These are phyloP conservation scores for Eimeria necatrix DNA, from an alignment of 169 alveolate species.

Conservation along the genomic window DNA sequence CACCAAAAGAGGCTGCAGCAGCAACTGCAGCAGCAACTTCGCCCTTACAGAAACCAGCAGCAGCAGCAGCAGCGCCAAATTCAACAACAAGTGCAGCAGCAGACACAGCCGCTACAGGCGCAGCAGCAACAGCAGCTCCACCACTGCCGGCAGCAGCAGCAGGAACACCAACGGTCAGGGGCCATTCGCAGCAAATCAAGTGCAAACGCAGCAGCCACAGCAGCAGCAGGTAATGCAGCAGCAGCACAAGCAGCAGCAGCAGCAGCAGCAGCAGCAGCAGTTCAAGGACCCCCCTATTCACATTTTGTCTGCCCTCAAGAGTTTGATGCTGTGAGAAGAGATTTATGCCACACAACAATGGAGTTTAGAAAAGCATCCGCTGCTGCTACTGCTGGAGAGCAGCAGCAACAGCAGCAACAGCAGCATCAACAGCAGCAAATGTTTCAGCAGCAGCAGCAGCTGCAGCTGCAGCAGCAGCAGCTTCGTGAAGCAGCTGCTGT, in stretches of 20 bases:
- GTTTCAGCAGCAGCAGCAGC: neutral
- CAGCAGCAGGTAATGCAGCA: neutral
- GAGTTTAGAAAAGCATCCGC: neutral
- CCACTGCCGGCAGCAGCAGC: neutral
- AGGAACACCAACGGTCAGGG: neutral
- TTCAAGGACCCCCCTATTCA: too few species aligned
- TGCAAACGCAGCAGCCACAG: neutral
- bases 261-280: conserved; percentile 33
- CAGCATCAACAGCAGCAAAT: neutral
- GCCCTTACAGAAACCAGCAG: neutral
- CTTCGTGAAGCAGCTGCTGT: neutral
- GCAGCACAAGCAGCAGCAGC: conserved; percentile 12
- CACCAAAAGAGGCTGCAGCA: neutral
- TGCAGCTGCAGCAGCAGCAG: neutral
- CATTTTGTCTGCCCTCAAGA: too few species aligned
- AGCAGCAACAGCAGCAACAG: conserved; percentile 15
- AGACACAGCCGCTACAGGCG: neutral
- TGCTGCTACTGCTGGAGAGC: neutral
- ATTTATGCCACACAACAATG: too few species aligned
- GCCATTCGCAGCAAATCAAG: conserved; percentile 5
- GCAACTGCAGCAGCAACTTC: neutral
- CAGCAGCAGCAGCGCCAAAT: neutral
- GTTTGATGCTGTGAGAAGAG: too few species aligned
- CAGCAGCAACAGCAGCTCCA: neutral
- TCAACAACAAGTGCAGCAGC: neutral